These are phyloP conservation scores for Kodamaea sp. DNA, from an alignment of 1,139 yeast genomes.

Conservation along the genomic window DNA sequence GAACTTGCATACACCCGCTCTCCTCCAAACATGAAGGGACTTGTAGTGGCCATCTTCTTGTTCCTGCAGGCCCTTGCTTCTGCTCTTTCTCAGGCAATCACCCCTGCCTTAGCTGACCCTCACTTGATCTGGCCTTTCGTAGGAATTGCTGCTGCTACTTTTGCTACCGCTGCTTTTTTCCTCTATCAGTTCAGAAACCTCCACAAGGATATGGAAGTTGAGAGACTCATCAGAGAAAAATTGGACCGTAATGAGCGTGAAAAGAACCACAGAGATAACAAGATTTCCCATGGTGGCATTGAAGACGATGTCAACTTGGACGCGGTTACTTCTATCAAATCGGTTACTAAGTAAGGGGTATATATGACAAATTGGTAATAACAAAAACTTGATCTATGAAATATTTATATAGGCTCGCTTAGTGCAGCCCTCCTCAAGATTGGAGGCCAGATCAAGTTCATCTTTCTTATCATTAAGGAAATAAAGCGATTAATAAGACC, in stretches of 20 bases:
- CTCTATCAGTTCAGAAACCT: slow-evolving; percentile 52
- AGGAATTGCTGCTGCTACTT: slow-evolving; percentile 50
- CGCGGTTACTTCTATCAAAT: slow-evolving; percentile 24
- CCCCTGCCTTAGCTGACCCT: slow-evolving; percentile 57
- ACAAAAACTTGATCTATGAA: no score
- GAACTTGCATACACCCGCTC: slow-evolving; percentile 73
- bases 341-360: no score
- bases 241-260: slow-evolving; percentile 6
- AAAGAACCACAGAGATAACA: not conserved
- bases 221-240: slow-evolving; percentile 32
- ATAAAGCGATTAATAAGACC: no score
- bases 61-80: slow-evolving; percentile 61
- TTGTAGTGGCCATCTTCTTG: slow-evolving; percentile 67
- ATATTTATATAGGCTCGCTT: no score
- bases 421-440: no score
- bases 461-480: no score
- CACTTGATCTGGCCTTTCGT: slow-evolving; percentile 57
- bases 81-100: slow-evolving; percentile 56
- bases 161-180: slow-evolving; percentile 43
- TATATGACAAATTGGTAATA: no score
- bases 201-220: slow-evolving; percentile 51
- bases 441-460: no score
- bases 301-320: slow-evolving; percentile 17
- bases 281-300: slow-evolving; percentile 4
- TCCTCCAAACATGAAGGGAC: slow-evolving; percentile 66